These are phyloP conservation scores for Hyaloscypha variabilis DNA, from an alignment of 495 filamentous ascomycete species.

Conservation along the genomic window DNA sequence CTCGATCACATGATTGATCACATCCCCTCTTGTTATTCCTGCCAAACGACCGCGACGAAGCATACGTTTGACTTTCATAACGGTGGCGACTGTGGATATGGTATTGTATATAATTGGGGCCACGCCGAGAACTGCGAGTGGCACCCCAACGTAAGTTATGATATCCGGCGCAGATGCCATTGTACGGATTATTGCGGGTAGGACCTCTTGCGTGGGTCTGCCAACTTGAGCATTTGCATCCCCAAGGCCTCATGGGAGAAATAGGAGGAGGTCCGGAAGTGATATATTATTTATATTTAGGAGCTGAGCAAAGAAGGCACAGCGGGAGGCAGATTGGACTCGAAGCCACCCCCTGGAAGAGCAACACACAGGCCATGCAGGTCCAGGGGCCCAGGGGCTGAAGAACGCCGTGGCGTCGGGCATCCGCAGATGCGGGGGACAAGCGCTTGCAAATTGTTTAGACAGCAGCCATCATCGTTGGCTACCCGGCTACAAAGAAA, in stretches of 20 bases:
- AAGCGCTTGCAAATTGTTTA: too few relatives aligned
- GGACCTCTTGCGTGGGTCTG: neutral
- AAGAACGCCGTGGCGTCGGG: too few relatives aligned
- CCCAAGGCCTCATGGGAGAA: neutral
- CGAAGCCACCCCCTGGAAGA: too few relatives aligned
- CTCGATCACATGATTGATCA: constrained; percentile 66
- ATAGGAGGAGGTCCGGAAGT: neutral
- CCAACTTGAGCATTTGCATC: neutral
- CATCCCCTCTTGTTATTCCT: constrained; percentile 60
- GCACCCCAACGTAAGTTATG: constrained; percentile 62
- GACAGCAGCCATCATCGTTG: too few relatives aligned
- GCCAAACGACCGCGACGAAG: constrained; percentile 54
- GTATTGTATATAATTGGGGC: constrained; percentile 68
- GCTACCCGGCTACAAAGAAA: too few relatives aligned
- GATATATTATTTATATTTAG: too few relatives aligned
- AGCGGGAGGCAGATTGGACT: too few relatives aligned
- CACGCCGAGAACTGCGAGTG: constrained; percentile 68
- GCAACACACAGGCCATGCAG: too few relatives aligned
- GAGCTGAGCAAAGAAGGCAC: too few relatives aligned
- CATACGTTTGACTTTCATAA: constrained; percentile 58
- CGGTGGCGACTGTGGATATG: constrained; percentile 50
- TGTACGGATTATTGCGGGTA: neutral
- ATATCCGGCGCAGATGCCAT: constrained; percentile 36
- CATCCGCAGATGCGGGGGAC: too few relatives aligned
- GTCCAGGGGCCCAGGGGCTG: too few relatives aligned